These are phyloP conservation scores for Phytophthora pistaciae DNA, from an alignment of 352 stramenopile genomes.

Conservation along the genomic window DNA sequence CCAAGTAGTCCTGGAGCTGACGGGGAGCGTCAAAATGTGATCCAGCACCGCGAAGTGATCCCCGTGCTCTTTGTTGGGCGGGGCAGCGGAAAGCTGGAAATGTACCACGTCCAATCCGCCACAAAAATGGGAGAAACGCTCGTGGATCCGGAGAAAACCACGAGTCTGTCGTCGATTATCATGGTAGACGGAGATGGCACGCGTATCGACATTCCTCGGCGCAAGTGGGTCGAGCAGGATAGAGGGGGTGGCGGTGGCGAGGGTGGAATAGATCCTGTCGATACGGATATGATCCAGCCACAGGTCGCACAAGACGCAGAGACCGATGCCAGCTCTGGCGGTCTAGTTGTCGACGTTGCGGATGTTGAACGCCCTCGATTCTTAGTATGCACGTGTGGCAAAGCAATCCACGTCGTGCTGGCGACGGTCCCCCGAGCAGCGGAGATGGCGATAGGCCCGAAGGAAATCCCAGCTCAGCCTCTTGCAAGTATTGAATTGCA, in stretches of 20 bases:
- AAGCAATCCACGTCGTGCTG: constrained; percentile 61
- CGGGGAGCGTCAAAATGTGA: constrained; percentile 22
- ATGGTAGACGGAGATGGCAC: constrained; percentile 66
- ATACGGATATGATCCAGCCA: constrained; percentile 20
- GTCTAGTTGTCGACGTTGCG: constrained; percentile 15
- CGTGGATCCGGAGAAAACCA: constrained; percentile 50
- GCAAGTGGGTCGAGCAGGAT: constrained; percentile 41
- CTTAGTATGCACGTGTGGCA: constrained; percentile 69
- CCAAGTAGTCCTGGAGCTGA: constrained; percentile 2
- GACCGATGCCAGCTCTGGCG: not conserved
- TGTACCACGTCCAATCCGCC: constrained; percentile 76
- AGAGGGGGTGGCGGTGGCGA: not conserved
- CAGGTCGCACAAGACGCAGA: constrained; percentile 7
- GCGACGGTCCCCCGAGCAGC: constrained; percentile 59
- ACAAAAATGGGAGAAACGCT: constrained; percentile 76
- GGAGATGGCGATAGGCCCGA: constrained; percentile 63
- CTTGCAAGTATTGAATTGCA: constrained; percentile 63
- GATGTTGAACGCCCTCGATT: constrained; percentile 55
- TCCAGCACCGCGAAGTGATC: constrained; percentile 62
- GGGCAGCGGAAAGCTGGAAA: constrained; percentile 72
- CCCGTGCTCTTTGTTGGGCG: constrained; percentile 76
- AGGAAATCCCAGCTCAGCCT: constrained; percentile 55
- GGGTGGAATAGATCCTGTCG: not conserved
- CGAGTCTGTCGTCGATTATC: constrained; percentile 65
- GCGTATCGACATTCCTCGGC: constrained; percentile 50